Conservation (phyloP, 2,329 filamentous ascomycete genomes). For the Sarocladiaceae sp. region DNA sequence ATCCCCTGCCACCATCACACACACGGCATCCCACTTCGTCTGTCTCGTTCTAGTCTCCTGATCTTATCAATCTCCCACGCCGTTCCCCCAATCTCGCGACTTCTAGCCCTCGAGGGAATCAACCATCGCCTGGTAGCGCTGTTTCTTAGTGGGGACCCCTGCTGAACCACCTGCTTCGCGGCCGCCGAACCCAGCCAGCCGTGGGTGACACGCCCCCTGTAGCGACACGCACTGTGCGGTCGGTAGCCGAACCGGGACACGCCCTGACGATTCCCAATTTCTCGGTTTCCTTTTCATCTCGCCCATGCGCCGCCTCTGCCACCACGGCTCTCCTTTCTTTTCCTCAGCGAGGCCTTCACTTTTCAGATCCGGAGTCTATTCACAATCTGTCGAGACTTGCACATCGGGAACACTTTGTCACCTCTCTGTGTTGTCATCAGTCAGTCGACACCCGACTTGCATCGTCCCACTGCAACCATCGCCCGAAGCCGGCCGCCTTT, state of each 20-base stretch:
- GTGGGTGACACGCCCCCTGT: too few relatives aligned
- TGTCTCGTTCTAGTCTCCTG: neutral
- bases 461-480: slow-evolving; percentile 1
- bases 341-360: neutral
- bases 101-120: neutral
- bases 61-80: slow-evolving; percentile 8
- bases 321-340: slow-evolving; percentile 1
- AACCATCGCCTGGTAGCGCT: too few relatives aligned
- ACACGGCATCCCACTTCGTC: slow-evolving; percentile 3
- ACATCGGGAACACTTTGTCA: neutral
- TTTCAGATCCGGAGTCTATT: too few relatives aligned
- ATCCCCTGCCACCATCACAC: too few relatives aligned
- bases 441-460: neutral
- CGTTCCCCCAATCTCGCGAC: neutral
- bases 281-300: slow-evolving; percentile 2
- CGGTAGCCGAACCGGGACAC: slow-evolving; percentile 1
- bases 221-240: too few relatives aligned
- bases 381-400: too few relatives aligned
- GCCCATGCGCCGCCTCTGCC: slow-evolving; percentile 4
- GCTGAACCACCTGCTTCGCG: neutral
- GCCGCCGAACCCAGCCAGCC: neutral
- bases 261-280: neutral
- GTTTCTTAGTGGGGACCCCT: neutral
- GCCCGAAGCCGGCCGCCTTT: slow-evolving; percentile 5
- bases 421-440: neutral